Evolutionary conservation across 176 grass and related monocot species (phyloP).

Genomic region (Oryza officinalis): DNA sequence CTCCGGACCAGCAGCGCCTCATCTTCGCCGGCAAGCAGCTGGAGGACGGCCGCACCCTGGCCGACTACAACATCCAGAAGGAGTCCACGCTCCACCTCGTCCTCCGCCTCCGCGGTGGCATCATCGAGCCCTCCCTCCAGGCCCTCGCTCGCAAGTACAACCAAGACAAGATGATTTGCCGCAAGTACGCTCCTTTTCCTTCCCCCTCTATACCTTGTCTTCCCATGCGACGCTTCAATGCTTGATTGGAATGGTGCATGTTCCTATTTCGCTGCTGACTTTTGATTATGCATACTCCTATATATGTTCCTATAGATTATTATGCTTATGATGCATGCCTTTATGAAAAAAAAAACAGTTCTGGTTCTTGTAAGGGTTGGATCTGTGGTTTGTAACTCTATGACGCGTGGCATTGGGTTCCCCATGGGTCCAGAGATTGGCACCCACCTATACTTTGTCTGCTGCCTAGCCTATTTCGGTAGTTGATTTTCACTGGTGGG

Average conservation of each 20-base stretch:
- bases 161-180: conserved; percentile 94
- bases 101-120: conserved; percentile 82
- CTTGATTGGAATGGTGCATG: background rate
- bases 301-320: background rate
- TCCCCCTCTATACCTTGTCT: background rate
- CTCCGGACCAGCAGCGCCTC: conserved; percentile 91
- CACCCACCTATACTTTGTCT: conserved; percentile 54
- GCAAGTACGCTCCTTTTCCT: conserved; percentile 49
- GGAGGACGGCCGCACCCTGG: conserved; percentile 81
- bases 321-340: background rate
- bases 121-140: conserved; percentile 87
- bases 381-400: conserved; percentile 31
- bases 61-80: conserved; percentile 99
- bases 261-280: no score
- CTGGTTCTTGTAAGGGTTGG: background rate
- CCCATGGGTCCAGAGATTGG: conserved; percentile 38
- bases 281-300: background rate
- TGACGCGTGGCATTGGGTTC: conserved; percentile 33
- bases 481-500: conserved; percentile 64
- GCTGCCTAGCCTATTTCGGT: conserved; percentile 34
- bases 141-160: conserved; percentile 95
- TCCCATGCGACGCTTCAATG: background rate
- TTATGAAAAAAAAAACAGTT: no score
- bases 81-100: conserved; percentile 90
- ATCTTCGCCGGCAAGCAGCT: conserved; percentile 98